phyloP scores from a whole-genome alignment of 306 rosid species.

The Begonia peltatifolia region DNA sequence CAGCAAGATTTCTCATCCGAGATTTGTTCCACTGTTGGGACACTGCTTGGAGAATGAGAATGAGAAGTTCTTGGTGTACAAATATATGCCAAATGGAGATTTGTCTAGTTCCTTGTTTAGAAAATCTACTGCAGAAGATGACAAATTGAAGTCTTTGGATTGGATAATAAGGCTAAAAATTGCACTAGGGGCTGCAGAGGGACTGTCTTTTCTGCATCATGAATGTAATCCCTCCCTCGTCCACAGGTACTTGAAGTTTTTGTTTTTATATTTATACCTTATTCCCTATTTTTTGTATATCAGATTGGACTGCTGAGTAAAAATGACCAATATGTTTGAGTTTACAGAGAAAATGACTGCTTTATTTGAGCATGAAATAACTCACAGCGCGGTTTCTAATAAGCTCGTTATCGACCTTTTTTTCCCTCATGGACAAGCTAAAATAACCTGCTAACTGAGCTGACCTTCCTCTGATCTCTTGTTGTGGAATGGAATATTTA shows the following conservation, averaged over 20 bases:
- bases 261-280: slow-evolving; percentile 6
- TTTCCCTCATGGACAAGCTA: too few species aligned
- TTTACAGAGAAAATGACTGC: not conserved
- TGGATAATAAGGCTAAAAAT: slow-evolving; percentile 95
- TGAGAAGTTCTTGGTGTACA: slow-evolving; percentile 78
- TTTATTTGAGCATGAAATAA: not conserved
- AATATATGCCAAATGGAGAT: slow-evolving; percentile 69
- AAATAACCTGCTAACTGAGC: not conserved
- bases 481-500: not conserved
- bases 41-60: slow-evolving; percentile 79
- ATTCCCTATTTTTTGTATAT: not conserved
- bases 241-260: slow-evolving; percentile 51
- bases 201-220: slow-evolving; percentile 72
- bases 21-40: slow-evolving; percentile 75
- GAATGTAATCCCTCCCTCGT: slow-evolving; percentile 73
- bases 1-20: slow-evolving; percentile 49
- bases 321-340: not conserved
- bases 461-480: not conserved
- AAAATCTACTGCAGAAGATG: slow-evolving; percentile 42
- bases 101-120: slow-evolving; percentile 55
- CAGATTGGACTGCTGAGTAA: not conserved
- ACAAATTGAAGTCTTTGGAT: slow-evolving; percentile 69
- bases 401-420: too few species aligned
- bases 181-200: slow-evolving; percentile 89
- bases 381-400: not conserved